Base-by-base conservation (phyloP, 2,329 filamentous ascomycete species). In the Didymella lethalis region DNA sequence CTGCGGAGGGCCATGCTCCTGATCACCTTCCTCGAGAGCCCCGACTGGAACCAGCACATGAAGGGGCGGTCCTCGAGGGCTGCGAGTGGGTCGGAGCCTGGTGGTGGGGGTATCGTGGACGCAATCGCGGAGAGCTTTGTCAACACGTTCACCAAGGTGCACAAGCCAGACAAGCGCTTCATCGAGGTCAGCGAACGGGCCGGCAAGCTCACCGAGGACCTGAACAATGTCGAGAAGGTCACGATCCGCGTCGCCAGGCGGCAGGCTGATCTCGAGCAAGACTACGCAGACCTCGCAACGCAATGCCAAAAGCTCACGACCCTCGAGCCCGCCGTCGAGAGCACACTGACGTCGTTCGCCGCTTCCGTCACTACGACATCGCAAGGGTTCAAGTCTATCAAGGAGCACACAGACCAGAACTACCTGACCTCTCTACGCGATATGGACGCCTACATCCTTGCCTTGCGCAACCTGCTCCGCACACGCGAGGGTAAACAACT, bases 31-130 rank as follows among this genome's bases (percentile, higher is more conserved):
- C 87, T 99, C 63, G 95, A 99, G 79, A 93, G 90, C 59, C 86
- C 85, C 26, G 95, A 99, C 78, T 99, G 95, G 95, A 98, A 99
- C 77, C 90, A 93, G 32, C 94, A 92, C 46, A 97, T 99, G 93
- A 89, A 88, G 70, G 87, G 87, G 65, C 87, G 93, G 47, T 86
- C 89, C 11, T 84, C 86, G 50, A 85, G 94, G 46, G 85, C 83
- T 28, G 86, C 88, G 61, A 75, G 70, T 54, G 68, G 72, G 31
- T 75, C 73, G 5, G 72, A 75, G 26, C 63, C 67, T 36, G 75
- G 74, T 71, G 83, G 83, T 26, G 84, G 85, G 12, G 89, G 93
- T 38, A 92, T 98, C 43, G 95, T 99, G 69, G 95, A 99, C 75
- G 93, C 91, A 70, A 92, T 98, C 74, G 92, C 95, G 40, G 95